phyloP scores from a whole-genome alignment of 2,329 filamentous ascomycete genomes.

The Harringtonia lauricola region DNA sequence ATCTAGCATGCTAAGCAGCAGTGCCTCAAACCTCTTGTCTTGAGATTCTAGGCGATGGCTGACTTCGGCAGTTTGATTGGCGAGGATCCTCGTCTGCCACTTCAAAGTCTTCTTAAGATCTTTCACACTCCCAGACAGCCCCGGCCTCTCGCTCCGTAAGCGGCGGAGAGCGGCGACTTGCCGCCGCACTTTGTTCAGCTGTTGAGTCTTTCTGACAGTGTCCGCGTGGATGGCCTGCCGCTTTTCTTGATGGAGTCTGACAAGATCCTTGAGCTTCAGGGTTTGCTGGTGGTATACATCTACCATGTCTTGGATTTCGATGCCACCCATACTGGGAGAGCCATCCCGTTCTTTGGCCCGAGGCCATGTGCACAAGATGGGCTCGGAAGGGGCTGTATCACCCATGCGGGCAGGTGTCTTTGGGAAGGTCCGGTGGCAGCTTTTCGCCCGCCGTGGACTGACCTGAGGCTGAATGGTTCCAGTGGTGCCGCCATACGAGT shows the following conservation, averaged over 20 bases:
- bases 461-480: too few relatives aligned
- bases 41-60: background rate
- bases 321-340: too few relatives aligned
- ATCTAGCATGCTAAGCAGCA: background rate
- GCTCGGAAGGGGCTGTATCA: background rate
- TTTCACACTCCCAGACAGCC: background rate
- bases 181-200: background rate
- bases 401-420: too few relatives aligned
- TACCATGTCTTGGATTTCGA: background rate
- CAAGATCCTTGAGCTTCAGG: background rate
- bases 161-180: background rate
- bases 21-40: background rate
- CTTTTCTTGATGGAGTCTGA: background rate
- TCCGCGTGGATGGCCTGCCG: background rate
- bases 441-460: too few relatives aligned
- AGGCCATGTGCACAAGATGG: background rate
- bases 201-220: background rate
- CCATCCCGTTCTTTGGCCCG: background rate
- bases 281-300: conserved; percentile 2
- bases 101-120: background rate
- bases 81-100: background rate
- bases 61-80: background rate
- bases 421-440: too few relatives aligned
- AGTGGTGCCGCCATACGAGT: too few relatives aligned
- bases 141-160: background rate